Evolutionary conservation across 148 eudicot genomes (phyloP).

Genomic region (Persicaria tinctoria): DNA sequence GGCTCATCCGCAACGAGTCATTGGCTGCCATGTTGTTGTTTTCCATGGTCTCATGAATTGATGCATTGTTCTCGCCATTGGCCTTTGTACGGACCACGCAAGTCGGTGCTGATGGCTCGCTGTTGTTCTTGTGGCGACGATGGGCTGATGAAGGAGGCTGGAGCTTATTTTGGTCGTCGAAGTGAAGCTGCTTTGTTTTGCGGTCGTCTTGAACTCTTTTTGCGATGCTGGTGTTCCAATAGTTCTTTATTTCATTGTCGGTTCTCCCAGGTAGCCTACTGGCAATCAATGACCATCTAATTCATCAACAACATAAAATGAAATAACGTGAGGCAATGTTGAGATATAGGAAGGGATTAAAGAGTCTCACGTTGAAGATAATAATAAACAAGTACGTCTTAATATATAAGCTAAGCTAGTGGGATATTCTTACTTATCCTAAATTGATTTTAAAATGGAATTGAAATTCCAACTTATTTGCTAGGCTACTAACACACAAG

Average conservation of each 20-base stretch:
- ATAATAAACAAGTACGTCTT: too few relatives aligned
- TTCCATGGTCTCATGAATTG: not conserved
- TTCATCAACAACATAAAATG: not conserved
- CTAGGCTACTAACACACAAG: too few relatives aligned
- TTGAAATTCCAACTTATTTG: too few relatives aligned
- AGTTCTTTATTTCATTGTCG: conserved; percentile 34
- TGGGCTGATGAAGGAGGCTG: not conserved
- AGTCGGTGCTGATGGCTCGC: not conserved
- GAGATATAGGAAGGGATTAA: too few relatives aligned
- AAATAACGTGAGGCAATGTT: not conserved
- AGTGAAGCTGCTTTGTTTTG: too few relatives aligned
- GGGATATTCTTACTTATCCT: too few relatives aligned
- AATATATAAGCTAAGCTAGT: too few relatives aligned
- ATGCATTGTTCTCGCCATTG: not conserved
- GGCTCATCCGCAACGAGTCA: not conserved
- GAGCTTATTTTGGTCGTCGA: not conserved
- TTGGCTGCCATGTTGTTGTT: not conserved
- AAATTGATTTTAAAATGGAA: too few relatives aligned
- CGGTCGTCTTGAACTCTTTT: conserved; percentile 14
- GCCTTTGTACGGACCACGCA: conserved; percentile 8
- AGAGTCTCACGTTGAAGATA: too few relatives aligned
- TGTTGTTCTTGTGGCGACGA: not conserved
- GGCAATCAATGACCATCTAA: conserved; percentile 32
- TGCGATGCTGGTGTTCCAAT: conserved; percentile 23
- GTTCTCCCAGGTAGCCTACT: conserved; percentile 34